Percentiles rank a stretch among this genome's conserved stretches.
Evolutionary conservation across 805 yeast species (phyloP).

Genomic region (Pichia scutulata): DNA sequence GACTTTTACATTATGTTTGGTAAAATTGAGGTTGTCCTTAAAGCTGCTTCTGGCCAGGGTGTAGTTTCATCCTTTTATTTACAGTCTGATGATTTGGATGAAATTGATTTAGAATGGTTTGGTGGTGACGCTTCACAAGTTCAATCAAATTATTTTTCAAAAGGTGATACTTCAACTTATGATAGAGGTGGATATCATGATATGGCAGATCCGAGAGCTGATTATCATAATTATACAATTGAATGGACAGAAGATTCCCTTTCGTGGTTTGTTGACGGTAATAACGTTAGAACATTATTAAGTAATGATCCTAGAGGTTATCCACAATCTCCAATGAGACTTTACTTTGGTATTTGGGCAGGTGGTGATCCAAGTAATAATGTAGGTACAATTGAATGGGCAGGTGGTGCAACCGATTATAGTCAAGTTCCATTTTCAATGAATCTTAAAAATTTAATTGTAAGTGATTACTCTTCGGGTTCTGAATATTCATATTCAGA

Average conservation of each 20-base stretch:
- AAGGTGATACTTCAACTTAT: constrained; percentile 70
- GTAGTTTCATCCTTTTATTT: constrained; percentile 74
- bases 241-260: constrained; percentile 71
- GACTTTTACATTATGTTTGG: constrained; percentile 88
- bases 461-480: constrained; percentile 68
- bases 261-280: constrained; percentile 70
- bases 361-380: constrained; percentile 67
- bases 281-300: constrained; percentile 52
- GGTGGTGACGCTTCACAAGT: constrained; percentile 72
- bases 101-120: constrained; percentile 81
- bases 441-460: constrained; percentile 49
- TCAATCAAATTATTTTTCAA: constrained; percentile 74
- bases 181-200: constrained; percentile 72
- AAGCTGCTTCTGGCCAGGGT: constrained; percentile 74
- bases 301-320: constrained; percentile 56
- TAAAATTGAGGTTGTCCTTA: constrained; percentile 59
- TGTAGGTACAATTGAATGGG: constrained; percentile 73
- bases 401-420: constrained; percentile 69
- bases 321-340: constrained; percentile 84
- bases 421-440: constrained; percentile 60
- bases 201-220: constrained; percentile 47
- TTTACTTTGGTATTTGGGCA: constrained; percentile 66
- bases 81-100: constrained; percentile 81
- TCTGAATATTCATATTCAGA: constrained; percentile 47
- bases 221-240: constrained; percentile 69